These are phyloP conservation scores for Tetrapisispora pingtungensis DNA, from an alignment of 805 yeast species.

Conservation along the genomic window DNA sequence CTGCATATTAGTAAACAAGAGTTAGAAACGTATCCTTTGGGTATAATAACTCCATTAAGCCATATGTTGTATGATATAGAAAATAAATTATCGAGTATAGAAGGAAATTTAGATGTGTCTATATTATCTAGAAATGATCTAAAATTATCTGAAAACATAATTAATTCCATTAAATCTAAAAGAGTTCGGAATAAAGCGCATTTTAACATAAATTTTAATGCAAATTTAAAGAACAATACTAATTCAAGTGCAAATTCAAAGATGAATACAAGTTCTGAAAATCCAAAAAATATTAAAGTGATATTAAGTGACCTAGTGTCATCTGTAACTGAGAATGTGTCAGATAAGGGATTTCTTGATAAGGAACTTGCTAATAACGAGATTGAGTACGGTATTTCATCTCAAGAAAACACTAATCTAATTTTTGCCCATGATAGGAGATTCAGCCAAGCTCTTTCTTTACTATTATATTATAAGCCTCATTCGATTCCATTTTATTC, in stretches of 20 bases:
- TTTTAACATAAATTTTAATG: too few relatives aligned
- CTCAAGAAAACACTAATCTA: slow-evolving; percentile 31
- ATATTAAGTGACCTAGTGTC: slow-evolving; percentile 32
- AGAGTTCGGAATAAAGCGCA: not conserved
- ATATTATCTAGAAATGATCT: slow-evolving; percentile 65
- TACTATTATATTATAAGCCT: slow-evolving; percentile 36
- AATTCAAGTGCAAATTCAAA: too few relatives aligned
- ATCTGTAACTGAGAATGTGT: slow-evolving; percentile 38
- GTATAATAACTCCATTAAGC: slow-evolving; percentile 56
- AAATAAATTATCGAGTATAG: slow-evolving; percentile 42
- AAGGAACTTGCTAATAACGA: slow-evolving; percentile 7
- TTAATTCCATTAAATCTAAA: not conserved
- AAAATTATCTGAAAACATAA: slow-evolving; percentile 16
- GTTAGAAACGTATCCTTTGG: slow-evolving; percentile 64
- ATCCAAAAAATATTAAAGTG: slow-evolving; percentile 11
- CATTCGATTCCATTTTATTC: slow-evolving; percentile 22
- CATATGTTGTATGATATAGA: slow-evolving; percentile 49
- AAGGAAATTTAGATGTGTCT: slow-evolving; percentile 36
- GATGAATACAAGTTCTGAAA: not conserved
- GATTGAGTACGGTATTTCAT: slow-evolving; percentile 13
- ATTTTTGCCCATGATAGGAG: slow-evolving; percentile 73
- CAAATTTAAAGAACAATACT: too few relatives aligned
- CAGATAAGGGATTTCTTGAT: not conserved
- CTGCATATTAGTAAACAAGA: slow-evolving; percentile 41
- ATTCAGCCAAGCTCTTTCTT: slow-evolving; percentile 61